A percentile compares a stretch with the other conserved stretches of the same genome.
These are phyloP conservation scores for Sorghum bicolor DNA, from an alignment of 176 grass and related monocot genomes.

Conservation along the genomic window Sorghum_bicolor_NCBIv3 NC_012870.2:17714501-17715000, in stretches of 20 bases:
- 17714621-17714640: slow-evolving; percentile 31
- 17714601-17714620: slow-evolving; percentile 59
- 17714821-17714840: slow-evolving; percentile 23
- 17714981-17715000: slow-evolving; percentile 60
- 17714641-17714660: slow-evolving; percentile 22
- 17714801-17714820: slow-evolving; percentile 27
- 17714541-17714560: slow-evolving; percentile 32
- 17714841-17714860: slow-evolving; percentile 45
- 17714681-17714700: slow-evolving; percentile 30
- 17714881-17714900: slow-evolving; percentile 36
- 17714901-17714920: slow-evolving; percentile 40
- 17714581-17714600: slow-evolving; percentile 31
- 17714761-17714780: slow-evolving; percentile 22
- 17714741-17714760: slow-evolving; percentile 41
- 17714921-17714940: slow-evolving; percentile 24
- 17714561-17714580: slow-evolving; percentile 28
- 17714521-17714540: slow-evolving; percentile 45
- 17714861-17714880: slow-evolving; percentile 33
- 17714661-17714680: slow-evolving; percentile 34
- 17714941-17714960: slow-evolving; percentile 24
- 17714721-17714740: slow-evolving; percentile 13
- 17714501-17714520: slow-evolving; percentile 37
- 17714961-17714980: slow-evolving; percentile 43
- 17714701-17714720: slow-evolving; percentile 32
- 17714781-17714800: slow-evolving; percentile 34